Evolutionary conservation across 495 filamentous ascomycete genomes (phyloP).

Genomic region (Pyrenopolyporus hunteri): DNA sequence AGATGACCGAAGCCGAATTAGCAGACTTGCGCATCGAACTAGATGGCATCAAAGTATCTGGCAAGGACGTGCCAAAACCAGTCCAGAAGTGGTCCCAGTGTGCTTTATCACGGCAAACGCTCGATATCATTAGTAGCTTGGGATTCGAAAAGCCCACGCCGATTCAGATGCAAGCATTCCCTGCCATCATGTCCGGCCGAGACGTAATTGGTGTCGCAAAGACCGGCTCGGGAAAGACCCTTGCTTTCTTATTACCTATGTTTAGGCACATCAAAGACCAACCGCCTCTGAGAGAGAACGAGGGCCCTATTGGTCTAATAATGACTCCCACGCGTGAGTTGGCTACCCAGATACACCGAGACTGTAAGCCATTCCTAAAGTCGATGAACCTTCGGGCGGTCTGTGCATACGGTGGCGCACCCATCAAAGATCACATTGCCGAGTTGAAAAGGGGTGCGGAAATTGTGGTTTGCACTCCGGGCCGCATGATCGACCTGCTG

Average conservation of each 20-base stretch:
- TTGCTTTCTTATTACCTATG: conserved; percentile 94
- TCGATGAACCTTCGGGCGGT: conserved; percentile 87
- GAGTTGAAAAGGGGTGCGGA: conserved; percentile 94
- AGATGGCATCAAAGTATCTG: conserved; percentile 91
- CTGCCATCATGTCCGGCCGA: conserved; percentile 92
- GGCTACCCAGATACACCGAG: conserved; percentile 91
- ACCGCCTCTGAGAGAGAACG: conserved; percentile 75
- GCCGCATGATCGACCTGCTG: conserved; percentile 95
- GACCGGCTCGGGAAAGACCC: conserved; percentile 98
- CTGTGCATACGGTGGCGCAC: conserved; percentile 94
- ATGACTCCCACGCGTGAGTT: conserved; percentile 96
- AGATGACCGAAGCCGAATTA: conserved; percentile 86
- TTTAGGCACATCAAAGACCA: conserved; percentile 98
- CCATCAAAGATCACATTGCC: conserved; percentile 97
- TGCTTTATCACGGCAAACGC: conserved; percentile 80
- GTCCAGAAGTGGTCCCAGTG: conserved; percentile 97
- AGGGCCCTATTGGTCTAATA: conserved; percentile 86
- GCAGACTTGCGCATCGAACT: conserved; percentile 82
- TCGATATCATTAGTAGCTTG: conserved; percentile 84
- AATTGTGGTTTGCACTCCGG: conserved; percentile 93
- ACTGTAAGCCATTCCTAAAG: conserved; percentile 92
- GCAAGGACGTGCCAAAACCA: conserved; percentile 86
- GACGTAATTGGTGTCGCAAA: conserved; percentile 98
- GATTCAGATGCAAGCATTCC: conserved; percentile 94
- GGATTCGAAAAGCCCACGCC: conserved; percentile 90